Evolutionary conservation across 73 alveolate species (phyloP), one percentile per base, ranked within the genome.

Genomic region (Blepharisma japonicum): DNA sequence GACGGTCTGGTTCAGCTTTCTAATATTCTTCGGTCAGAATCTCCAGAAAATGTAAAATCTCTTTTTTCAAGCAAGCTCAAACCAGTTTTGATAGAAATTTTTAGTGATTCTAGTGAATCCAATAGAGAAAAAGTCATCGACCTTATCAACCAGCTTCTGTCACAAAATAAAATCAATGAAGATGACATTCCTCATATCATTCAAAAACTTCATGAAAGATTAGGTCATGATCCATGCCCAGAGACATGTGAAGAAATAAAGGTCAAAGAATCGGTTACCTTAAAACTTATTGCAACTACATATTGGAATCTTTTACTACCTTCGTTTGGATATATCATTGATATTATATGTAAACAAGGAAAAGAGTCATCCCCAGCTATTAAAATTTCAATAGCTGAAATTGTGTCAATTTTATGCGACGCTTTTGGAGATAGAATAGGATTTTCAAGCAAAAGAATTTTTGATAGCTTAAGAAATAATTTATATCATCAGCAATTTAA

Each of bases 181-280:
- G 74, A 61, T 25, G 74, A 61, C 5, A 25, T 61, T 61, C 46
- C 14, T 61, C 14, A 9, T 14, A 25, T 61, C 46, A 2, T 61
- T 14, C 14, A n/a, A 61, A 9, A 14, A 2, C 11, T 61, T 20
- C 74, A 61, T 61, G 38, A 11, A 18, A 14, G 74, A 61, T 25
- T 61, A 14, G 74, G 49, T 5, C 18, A 14, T 2, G 74, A 61
- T 18, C 74, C 74, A 9, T 61, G 74, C 23, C 74, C 14, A 25
- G 74, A 61, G 47, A 61, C 74, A 18, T 61, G 74, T 61, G 74
- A 61, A 61, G 74, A 61, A 25, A 39, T 61, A 14, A 61, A 39
- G 23, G 23, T 61, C 14, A 9, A n/a, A 25, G 74, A 61, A 5
- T 14, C 23, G 74, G 47, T 8, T n/a, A 14, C 23, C 2, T 8